phyloP scores from a whole-genome alignment of 768 basidiomycete species.

The Rhizopogon vesiculosus region DNA sequence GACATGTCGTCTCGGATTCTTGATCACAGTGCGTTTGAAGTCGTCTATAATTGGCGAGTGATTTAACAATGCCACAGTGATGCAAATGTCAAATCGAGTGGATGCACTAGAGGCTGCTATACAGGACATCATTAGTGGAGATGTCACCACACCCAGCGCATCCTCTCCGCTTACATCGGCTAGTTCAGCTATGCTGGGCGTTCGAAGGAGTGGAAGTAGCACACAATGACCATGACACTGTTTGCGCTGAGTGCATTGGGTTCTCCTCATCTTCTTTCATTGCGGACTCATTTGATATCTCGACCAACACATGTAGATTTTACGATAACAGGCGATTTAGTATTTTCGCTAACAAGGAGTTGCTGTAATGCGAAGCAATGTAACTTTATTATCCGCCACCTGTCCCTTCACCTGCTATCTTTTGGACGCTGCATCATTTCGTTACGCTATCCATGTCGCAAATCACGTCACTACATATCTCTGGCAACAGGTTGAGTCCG shows the following conservation, averaged over 20 bases:
- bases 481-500: too few relatives aligned
- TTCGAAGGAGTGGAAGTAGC: conserved; percentile 41
- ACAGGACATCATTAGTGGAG: conserved; percentile 86
- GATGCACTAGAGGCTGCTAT: conserved; percentile 88
- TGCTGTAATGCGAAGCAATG: neutral
- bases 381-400: neutral
- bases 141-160: conserved; percentile 43
- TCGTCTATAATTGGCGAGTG: conserved; percentile 2
- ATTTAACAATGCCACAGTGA: conserved; percentile 51
- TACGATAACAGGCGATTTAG: neutral
- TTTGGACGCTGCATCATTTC: neutral
- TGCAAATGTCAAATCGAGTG: conserved; percentile 87
- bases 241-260: neutral
- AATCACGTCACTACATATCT: too few relatives aligned
- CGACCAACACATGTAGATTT: neutral
- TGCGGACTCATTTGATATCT: neutral
- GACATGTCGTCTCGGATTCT: conserved; percentile 91
- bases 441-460: neutral
- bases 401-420: neutral
- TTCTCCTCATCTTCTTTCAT: neutral
- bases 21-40: conserved; percentile 60
- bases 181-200: conserved; percentile 27
- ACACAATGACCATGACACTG: conserved; percentile 1
- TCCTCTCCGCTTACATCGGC: conserved; percentile 36
- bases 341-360: neutral